Percentiles rank a stretch among this genome's conserved stretches.
These are phyloP conservation scores for Rhodotorula mucilaginosa DNA, from an alignment of 1,284 basidiomycete genomes.

Conservation along the genomic window DNA sequence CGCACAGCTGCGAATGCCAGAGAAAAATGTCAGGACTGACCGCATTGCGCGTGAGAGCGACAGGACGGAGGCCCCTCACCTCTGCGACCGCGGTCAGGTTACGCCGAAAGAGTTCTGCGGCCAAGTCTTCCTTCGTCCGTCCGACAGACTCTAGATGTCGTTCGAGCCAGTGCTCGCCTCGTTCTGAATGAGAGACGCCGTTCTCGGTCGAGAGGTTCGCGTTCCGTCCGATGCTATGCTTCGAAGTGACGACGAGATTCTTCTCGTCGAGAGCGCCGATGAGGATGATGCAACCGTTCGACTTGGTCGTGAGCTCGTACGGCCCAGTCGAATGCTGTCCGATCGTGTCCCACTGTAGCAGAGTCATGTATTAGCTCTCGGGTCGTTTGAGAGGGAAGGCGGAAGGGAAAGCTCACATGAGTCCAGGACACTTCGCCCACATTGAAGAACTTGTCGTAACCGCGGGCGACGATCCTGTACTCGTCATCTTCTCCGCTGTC, in stretches of 20 bases:
- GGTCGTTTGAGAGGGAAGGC: too few relatives aligned
- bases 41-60: too few relatives aligned
- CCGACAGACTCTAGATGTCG: conserved; percentile 66
- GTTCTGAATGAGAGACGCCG: conserved; percentile 62
- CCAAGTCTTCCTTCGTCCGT: conserved; percentile 71
- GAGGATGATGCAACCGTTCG: conserved; percentile 98
- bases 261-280: conserved; percentile 76
- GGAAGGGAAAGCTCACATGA: conserved; percentile 56
- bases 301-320: conserved; percentile 88
- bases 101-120: conserved; percentile 70
- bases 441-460: conserved; percentile 99
- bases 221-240: conserved; percentile 73
- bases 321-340: conserved; percentile 70
- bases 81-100: conserved; percentile 90
- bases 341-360: conserved; percentile 71
- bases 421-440: conserved; percentile 94
- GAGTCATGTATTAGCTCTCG: neutral
- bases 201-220: conserved; percentile 29
- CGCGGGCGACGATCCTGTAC: conserved; percentile 75
- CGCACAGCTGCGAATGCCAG: conserved; percentile 68
- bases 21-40: neutral
- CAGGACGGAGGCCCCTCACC: conserved; percentile 52
- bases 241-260: conserved; percentile 83
- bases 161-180: conserved; percentile 77
- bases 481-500: conserved; percentile 39